Percentiles rank a stretch among this genome's conserved stretches.
Conservation (phyloP, 345 rosid species). For the Citrus medica region DNA sequence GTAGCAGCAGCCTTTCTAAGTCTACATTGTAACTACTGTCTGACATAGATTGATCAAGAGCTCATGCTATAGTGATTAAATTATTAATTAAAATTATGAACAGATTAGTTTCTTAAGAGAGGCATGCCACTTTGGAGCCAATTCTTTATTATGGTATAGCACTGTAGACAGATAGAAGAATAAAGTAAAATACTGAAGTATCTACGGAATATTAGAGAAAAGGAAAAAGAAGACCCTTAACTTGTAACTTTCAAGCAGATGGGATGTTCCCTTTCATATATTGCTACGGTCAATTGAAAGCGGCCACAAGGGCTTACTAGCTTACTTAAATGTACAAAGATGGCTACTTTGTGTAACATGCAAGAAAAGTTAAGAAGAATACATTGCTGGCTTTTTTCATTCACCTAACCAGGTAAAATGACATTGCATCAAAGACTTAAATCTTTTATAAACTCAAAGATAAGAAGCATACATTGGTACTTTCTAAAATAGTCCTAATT, state of each 20-base stretch:
- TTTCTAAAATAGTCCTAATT: not conserved
- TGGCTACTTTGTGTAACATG: conserved; percentile 40
- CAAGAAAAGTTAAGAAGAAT: conserved; percentile 35
- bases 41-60: not conserved
- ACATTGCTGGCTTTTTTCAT: conserved; percentile 12
- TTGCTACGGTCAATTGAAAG: conserved; percentile 27
- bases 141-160: not conserved
- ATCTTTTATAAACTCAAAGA: conserved; percentile 19
- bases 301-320: conserved; percentile 14
- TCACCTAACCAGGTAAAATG: conserved; percentile 55
- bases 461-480: not conserved
- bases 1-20: not conserved
- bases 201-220: not conserved
- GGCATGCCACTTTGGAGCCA: not conserved
- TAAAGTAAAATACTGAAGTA: not conserved
- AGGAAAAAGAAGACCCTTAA: not conserved
- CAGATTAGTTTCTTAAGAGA: not conserved
- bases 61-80: not conserved
- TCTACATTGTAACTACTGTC: not conserved
- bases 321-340: conserved; percentile 12
- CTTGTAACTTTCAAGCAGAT: conserved; percentile 13
- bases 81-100: not conserved
- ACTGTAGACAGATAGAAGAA: not conserved
- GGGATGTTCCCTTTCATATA: conserved; percentile 29
- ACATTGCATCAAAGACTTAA: conserved; percentile 33